A percentile compares a stretch with the other conserved stretches of the same genome.
phyloP scores from a whole-genome alignment of 164 flowering plant genomes.

The Euptelea pleiosperma region DNA sequence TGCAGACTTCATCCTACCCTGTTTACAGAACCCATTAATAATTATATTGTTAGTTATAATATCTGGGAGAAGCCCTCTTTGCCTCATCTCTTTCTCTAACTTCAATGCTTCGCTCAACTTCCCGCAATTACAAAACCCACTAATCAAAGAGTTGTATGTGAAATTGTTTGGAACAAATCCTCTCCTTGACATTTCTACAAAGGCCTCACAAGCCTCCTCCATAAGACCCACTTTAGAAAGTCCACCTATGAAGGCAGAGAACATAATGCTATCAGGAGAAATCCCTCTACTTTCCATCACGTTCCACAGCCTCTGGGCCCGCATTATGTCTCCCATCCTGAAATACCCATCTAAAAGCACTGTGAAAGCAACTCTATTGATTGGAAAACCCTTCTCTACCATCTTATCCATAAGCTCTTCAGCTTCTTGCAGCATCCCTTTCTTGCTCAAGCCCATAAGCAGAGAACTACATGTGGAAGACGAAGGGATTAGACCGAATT shows the following conservation, averaged over 20 bases:
- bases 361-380: constrained; percentile 65
- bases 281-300: constrained; percentile 57
- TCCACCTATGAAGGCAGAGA: constrained; percentile 79
- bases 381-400: constrained; percentile 56
- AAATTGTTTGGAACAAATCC: constrained; percentile 80
- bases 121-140: constrained; percentile 62
- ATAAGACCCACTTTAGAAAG: constrained; percentile 61
- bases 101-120: constrained; percentile 54
- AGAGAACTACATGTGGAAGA: constrained; percentile 71
- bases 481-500: constrained; percentile 58
- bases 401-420: constrained; percentile 52
- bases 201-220: constrained; percentile 59
- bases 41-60: constrained; percentile 64
- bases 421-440: constrained; percentile 63
- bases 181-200: constrained; percentile 55
- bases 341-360: constrained; percentile 74
- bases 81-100: constrained; percentile 69
- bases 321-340: constrained; percentile 44
- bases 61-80: constrained; percentile 79
- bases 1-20: constrained; percentile 65
- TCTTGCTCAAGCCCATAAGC: constrained; percentile 60
- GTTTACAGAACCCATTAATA: constrained; percentile 73
- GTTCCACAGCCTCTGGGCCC: constrained; percentile 64
- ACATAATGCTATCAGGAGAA: constrained; percentile 78
- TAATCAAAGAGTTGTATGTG: constrained; percentile 77